Evolutionary conservation across 305 asterid species (phyloP), one percentile per base, ranked within the genome.

Genomic region (Solanum hybrid): DNA sequence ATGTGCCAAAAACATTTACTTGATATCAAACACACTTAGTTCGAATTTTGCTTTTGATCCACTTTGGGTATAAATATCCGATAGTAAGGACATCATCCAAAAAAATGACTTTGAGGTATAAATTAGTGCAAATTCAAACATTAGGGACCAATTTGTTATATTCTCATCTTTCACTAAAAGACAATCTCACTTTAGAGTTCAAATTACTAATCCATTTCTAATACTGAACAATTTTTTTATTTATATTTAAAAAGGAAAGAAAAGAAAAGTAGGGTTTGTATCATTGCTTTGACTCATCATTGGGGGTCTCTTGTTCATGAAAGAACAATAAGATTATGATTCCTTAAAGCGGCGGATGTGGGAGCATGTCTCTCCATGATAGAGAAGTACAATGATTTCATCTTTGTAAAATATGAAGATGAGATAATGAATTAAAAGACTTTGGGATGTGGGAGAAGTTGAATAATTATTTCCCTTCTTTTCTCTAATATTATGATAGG

Each of bases 311-410:
- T 73, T 61, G 29, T 57, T 89, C 81, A 89, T 29, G 65, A 75
- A 89, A 51, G 37, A 89, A 14, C 27, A 88, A 88, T 37, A 32
- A 73, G 29, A 45, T 24, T 81, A 89, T 89, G 79, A 91, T 89
- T 87, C 61, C 70, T 73, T 73, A 73, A 89, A 91, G 84, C 91
- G 91, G 93, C 93, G 91, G 89, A 91, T 85, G 92, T 77, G 91
- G 91, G 91, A 39, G 88, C 36, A 38, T 85, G 89, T 87, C 87
- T 79, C 90, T 88, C 79, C 87, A 51, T 84, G 51, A 85, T 70
- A 12, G 90, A 75, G 79, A 70, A 83, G 24, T 82, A 39, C 31
- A 81, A 88, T 88, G 24, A 88, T 88, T 75, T 82, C 76, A 81
- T 73, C 37, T 57, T 90, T 87, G 72, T 78, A 61, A 36, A 86